Evolutionary conservation across 441 rosid genomes (phyloP), one percentile per base, ranked within the genome.

Genomic region (Gossypium lobatum): DNA sequence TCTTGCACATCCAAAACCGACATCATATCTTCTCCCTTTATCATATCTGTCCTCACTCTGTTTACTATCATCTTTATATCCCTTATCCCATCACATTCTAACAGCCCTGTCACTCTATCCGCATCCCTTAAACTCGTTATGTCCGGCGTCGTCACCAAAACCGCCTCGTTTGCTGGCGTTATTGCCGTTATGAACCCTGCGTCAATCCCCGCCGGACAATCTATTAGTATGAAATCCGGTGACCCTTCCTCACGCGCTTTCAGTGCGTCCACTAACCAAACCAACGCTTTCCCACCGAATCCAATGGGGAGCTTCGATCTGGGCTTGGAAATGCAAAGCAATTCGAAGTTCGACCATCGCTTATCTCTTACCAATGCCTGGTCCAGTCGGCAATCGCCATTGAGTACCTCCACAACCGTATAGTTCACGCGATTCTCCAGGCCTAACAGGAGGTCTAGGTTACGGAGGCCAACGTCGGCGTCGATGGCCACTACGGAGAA

Each of bases 1-100:
- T 95, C 98, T 80, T 95, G 98, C 73, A 95, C 90, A 66, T 95
- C 97, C 11, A 95, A 82, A 76, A 95, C 96, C 2, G 96, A 95
- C 98, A 95, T 92, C 98, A 92, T 95, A 80, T 92, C 98, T 69
- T 95, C 97, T 6, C 98, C 98, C 76, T 77, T 91, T n/a, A 95
- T 95, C 98, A 95, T 89, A 79, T 92, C 97, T 0, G 97, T 95
- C 78, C 98, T 83, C 1, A 89, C 97, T 77, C 97, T 70, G 69
- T 95, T 95, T 82, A 95, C 97, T 28, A 95, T 87, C 97, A 89
- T 89, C 83, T 91, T 95, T 7, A 95, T 95, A 75, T 92, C 98
- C 75, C 96, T 71, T 16, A 95, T 95, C 13, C 97, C 97, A 3
- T 95, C 99, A 55, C 97, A 92, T 71, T 95, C 99, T 1, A 95